phyloP scores from a whole-genome alignment of 73 alveolate species.

The Tetrahymena malaccensis region DNA sequence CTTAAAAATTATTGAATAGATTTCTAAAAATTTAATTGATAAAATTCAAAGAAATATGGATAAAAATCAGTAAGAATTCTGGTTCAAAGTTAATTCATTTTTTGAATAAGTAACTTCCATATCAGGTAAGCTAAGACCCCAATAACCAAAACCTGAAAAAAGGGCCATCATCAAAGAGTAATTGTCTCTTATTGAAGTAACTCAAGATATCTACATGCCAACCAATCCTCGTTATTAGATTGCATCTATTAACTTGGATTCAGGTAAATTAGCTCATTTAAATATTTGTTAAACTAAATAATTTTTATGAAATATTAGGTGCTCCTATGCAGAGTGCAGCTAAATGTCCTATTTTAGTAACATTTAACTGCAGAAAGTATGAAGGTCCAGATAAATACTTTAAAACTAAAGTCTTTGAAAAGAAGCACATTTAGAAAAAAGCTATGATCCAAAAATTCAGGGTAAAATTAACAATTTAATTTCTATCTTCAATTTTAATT shows the following conservation, averaged over 20 bases:
- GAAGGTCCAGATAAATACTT: conserved; percentile 80
- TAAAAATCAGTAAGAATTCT: conserved; percentile 38
- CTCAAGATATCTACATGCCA: conserved; percentile 85
- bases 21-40: conserved; percentile 23
- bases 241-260: conserved; percentile 73
- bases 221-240: conserved; percentile 84
- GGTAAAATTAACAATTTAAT: conserved; percentile 2
- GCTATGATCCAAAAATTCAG: conserved; percentile 1
- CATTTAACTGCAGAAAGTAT: conserved; percentile 79
- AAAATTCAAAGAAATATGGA: conserved; percentile 42
- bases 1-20: conserved; percentile 27
- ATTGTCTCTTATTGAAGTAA: conserved; percentile 64
- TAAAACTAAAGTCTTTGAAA: conserved; percentile 40
- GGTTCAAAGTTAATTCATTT: conserved; percentile 55
- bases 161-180: conserved; percentile 74
- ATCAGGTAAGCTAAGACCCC: conserved; percentile 70
- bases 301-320: conserved; percentile 34
- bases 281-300: background rate
- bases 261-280: conserved; percentile 1
- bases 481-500: background rate
- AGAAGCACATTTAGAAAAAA: conserved; percentile 5
- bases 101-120: conserved; percentile 67
- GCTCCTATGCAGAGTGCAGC: conserved; percentile 95
- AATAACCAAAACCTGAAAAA: conserved; percentile 85
- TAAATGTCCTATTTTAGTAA: conserved; percentile 84